Conservation (phyloP, 768 basidiomycete species). For the Hericium alpestre region DNA sequence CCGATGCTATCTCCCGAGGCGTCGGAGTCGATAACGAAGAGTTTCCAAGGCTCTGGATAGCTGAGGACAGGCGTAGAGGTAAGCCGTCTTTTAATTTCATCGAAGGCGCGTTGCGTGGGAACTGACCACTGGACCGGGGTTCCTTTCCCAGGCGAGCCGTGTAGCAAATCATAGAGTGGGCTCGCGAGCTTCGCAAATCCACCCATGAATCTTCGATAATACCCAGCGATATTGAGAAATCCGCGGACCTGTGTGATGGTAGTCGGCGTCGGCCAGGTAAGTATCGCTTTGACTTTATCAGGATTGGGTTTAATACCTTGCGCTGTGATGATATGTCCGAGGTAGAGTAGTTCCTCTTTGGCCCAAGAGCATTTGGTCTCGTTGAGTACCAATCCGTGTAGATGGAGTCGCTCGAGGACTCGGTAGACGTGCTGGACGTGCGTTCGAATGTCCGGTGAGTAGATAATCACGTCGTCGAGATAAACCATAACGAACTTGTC, state of each 20-base stretch:
- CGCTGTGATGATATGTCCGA: neutral
- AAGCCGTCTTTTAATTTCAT: neutral
- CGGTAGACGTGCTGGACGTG: neutral
- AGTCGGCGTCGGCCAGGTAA: no score
- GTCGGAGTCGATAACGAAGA: slow-evolving; percentile 5
- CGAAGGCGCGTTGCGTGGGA: neutral
- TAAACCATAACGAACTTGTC: no score
- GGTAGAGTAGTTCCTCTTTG: neutral
- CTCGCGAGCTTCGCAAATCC: neutral
- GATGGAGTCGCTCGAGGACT: neutral
- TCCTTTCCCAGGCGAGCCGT: slow-evolving; percentile 2
- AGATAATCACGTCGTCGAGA: no score
- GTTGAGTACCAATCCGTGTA: neutral
- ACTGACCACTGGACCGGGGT: slow-evolving; percentile 1
- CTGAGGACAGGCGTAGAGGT: slow-evolving; percentile 5
- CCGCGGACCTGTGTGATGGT: no score
- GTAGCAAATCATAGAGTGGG: neutral
- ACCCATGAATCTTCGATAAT: no score
- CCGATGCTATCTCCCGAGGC: slow-evolving; percentile 1
- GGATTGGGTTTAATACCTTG: no score
- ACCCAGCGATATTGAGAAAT: no score
- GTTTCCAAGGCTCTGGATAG: neutral
- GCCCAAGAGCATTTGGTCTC: neutral
- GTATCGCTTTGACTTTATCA: no score
- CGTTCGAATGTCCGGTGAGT: no score